phyloP scores from a whole-genome alignment of 345 rosid species.

The Erysimum cheiranthoides region DNA sequence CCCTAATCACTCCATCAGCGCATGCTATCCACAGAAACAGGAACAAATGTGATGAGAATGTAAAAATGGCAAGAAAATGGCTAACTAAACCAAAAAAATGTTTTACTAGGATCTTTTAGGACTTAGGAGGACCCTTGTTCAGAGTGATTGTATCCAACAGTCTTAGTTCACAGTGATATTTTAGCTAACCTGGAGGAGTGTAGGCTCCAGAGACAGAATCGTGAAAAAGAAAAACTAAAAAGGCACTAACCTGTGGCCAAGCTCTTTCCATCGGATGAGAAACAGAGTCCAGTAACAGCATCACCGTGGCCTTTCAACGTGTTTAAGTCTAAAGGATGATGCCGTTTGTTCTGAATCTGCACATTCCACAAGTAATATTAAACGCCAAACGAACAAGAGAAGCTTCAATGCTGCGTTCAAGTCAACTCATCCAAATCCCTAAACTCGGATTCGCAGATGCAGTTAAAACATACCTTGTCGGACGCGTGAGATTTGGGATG shows the following conservation, averaged over 20 bases:
- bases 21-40: slow-evolving; percentile 68
- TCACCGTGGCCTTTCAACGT: slow-evolving; percentile 97
- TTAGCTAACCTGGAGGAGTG: background rate
- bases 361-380: slow-evolving; percentile 22
- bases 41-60: slow-evolving; percentile 19
- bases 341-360: slow-evolving; percentile 79
- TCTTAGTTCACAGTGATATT: background rate
- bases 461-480: slow-evolving; percentile 53
- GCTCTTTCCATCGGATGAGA: slow-evolving; percentile 74
- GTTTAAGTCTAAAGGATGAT: slow-evolving; percentile 90
- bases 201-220: background rate
- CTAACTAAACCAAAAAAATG: slow-evolving; percentile 5
- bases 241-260: slow-evolving; percentile 74
- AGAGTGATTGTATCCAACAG: background rate
- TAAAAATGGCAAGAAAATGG: slow-evolving; percentile 5
- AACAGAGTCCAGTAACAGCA: slow-evolving; percentile 78
- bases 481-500: slow-evolving; percentile 72
- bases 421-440: slow-evolving; percentile 26
- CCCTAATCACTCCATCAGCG: slow-evolving; percentile 84
- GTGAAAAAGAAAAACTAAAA: background rate
- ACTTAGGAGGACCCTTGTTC: background rate
- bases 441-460: slow-evolving; percentile 12
- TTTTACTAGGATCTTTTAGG: background rate
- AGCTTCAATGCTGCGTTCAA: background rate
- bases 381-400: background rate